Evolutionary conservation across 1,284 basidiomycete species (phyloP).

Genomic region (Xanthoconium separans): DNA sequence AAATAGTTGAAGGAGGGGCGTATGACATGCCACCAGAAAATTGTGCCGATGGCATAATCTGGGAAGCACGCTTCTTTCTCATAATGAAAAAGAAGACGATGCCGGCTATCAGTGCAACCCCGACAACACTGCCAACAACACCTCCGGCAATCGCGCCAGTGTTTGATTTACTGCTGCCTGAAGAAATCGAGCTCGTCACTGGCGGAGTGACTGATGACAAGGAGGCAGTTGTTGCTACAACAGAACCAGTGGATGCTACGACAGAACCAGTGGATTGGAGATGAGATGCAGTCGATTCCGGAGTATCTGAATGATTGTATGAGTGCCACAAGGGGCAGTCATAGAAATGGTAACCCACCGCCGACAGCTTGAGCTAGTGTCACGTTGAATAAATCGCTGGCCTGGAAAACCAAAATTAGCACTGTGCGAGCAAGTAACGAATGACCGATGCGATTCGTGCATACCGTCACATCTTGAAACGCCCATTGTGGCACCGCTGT

Average conservation of each 20-base stretch:
- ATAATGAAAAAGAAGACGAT: constrained; percentile 26
- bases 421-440: not conserved
- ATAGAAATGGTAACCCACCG: constrained; percentile 18
- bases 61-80: constrained; percentile 30
- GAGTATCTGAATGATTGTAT: constrained; percentile 22
- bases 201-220: constrained; percentile 5
- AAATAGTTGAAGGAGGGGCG: constrained; percentile 4
- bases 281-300: constrained; percentile 26
- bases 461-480: constrained; percentile 31
- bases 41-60: constrained; percentile 13
- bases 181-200: not conserved
- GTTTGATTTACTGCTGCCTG: constrained; percentile 3
- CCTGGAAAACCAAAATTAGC: constrained; percentile 14
- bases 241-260: not conserved
- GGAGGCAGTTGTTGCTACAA: constrained; percentile 1
- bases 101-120: constrained; percentile 29
- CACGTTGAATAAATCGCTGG: constrained; percentile 17
- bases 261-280: constrained; percentile 20
- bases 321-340: not conserved
- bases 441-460: not conserved
- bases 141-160: constrained; percentile 34
- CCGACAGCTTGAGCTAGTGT: constrained; percentile 23
- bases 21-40: not conserved
- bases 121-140: constrained; percentile 40
- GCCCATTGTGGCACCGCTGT: constrained; percentile 35